Base-by-base conservation (phyloP, 805 yeast genomes). In the Lachancea fermentati region DNA sequence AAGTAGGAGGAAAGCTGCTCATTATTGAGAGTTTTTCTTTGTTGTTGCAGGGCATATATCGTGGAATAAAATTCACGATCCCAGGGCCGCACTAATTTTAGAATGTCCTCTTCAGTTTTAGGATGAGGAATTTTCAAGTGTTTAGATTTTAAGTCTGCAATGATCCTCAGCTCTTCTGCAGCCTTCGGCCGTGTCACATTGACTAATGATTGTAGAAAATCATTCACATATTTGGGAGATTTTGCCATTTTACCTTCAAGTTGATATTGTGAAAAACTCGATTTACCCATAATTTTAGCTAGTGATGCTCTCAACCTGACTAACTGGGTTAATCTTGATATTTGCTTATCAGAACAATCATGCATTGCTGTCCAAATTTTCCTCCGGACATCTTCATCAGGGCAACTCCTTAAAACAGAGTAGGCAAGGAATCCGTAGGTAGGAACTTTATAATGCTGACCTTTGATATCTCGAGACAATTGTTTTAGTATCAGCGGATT, bases 191-290 rank as follows among this genome's bases (percentile, higher is more conserved):
- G 71, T 39, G 71, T 73, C 47, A 69, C 69, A 2, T 60, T 58
- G 8, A 82, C 75, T 39, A 89, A 60, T 30, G 79, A 78, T 2
- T 68, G 62, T 39, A 93, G 63, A 49, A 93, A 88, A 7, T 79
- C 69, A 45, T 68, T 60, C 2, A 89, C 98, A 52, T 85, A 79
- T 29, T 76, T 77, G 0, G 96, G 94, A 7, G 64, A 72, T 46
- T 79, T 79, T 6, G 95, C 95, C 95, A 93, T 85, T 59, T 93
- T 93, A 46, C 87, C 95, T 45, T 77, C 78, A 25, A 93, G 65
- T 55, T 86, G 94, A 56, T 93, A 89, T 30, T 82, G 81, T 0
- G 91, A 78, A 62, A 68, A 93, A 26, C 83, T 78, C 16, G 64
- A 50, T 54, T 76, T 76, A 0, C 94, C 91, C 66, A 91, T 68